Percentiles rank a stretch among this genome's conserved stretches.
phyloP scores from a whole-genome alignment of 805 yeast genomes.

The Pichia heedii region DNA sequence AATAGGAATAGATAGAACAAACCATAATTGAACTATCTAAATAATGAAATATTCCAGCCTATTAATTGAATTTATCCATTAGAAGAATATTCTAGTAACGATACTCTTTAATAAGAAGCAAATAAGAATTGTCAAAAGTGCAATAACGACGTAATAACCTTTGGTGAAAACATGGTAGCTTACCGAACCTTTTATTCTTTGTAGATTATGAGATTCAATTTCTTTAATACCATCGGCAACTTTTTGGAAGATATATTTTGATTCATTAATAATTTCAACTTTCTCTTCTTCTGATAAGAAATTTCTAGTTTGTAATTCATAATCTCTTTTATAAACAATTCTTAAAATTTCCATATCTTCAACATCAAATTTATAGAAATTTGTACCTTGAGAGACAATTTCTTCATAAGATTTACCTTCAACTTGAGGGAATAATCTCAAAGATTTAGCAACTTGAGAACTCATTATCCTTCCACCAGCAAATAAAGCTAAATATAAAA shows the following conservation, averaged over 20 bases:
- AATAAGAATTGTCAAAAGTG: slow-evolving; percentile 22
- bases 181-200: slow-evolving; percentile 45
- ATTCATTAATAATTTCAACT: slow-evolving; percentile 57
- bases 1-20: too few species aligned
- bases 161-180: slow-evolving; percentile 44
- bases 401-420: slow-evolving; percentile 59
- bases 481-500: slow-evolving; percentile 73
- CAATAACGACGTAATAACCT: slow-evolving; percentile 39
- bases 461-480: slow-evolving; percentile 78
- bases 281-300: slow-evolving; percentile 64
- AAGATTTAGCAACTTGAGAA: slow-evolving; percentile 53
- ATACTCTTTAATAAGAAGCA: not conserved
- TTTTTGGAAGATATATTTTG: slow-evolving; percentile 55
- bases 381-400: slow-evolving; percentile 52
- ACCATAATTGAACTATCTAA: too few species aligned
- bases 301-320: slow-evolving; percentile 68
- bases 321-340: slow-evolving; percentile 60
- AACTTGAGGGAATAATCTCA: slow-evolving; percentile 68
- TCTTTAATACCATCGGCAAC: slow-evolving; percentile 55
- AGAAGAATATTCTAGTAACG: not conserved
- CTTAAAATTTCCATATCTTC: slow-evolving; percentile 61
- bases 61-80: not conserved
- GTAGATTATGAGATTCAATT: slow-evolving; percentile 56
- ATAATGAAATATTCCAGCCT: not conserved
- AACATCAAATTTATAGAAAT: slow-evolving; percentile 58